Conservation (phyloP, 306 rosid genomes). For the Vigna radiata region DNA sequence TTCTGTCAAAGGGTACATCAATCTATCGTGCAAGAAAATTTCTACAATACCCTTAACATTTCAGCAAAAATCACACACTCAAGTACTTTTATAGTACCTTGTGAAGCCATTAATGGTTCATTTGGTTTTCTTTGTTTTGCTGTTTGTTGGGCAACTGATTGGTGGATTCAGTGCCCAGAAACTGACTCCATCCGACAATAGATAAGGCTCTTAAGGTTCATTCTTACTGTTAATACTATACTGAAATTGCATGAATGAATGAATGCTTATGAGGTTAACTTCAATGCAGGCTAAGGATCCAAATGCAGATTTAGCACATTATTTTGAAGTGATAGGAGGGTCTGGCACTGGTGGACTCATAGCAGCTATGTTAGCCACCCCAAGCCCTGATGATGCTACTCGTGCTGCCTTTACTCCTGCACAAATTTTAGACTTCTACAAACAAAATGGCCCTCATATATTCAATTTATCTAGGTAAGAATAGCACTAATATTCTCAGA, state of each 20-base stretch:
- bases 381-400: neutral
- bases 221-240: too few species aligned
- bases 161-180: neutral
- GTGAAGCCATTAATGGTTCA: neutral
- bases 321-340: neutral
- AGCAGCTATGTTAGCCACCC: neutral
- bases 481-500: too few species aligned
- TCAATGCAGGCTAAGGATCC: neutral
- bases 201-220: conserved; percentile 34
- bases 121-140: neutral
- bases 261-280: too few species aligned
- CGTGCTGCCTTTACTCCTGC: neutral
- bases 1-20: too few species aligned
- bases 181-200: neutral
- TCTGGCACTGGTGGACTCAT: neutral
- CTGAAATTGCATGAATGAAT: too few species aligned
- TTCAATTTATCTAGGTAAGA: too few species aligned
- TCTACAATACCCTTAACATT: neutral
- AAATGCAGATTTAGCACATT: neutral
- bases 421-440: neutral
- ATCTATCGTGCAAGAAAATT: too few species aligned
- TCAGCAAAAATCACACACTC: neutral
- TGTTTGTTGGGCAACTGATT: neutral
- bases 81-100: neutral
- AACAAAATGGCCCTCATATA: neutral